A percentile compares a stretch with the other conserved stretches of the same genome.
Conservation (phyloP, 1,284 basidiomycete species). For the Pseudomicrostroma phylloplanum region DNA sequence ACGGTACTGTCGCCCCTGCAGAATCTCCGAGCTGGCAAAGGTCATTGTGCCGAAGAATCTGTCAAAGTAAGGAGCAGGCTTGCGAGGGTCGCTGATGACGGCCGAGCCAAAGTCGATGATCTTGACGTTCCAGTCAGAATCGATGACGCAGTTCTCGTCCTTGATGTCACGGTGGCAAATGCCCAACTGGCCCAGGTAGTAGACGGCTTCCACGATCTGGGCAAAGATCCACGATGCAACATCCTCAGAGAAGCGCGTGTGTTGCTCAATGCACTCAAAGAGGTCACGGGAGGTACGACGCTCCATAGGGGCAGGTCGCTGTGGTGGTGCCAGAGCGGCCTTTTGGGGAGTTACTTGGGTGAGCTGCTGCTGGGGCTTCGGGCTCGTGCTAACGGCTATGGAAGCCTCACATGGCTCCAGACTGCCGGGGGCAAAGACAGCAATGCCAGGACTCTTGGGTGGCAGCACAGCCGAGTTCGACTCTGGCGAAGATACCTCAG, state of each 20-base stretch:
- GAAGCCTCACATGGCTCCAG: neutral
- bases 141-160: slow-evolving; percentile 80
- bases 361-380: neutral
- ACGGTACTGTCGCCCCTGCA: slow-evolving; percentile 62
- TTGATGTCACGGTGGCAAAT: slow-evolving; percentile 88
- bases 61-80: slow-evolving; percentile 64
- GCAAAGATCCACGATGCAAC: slow-evolving; percentile 74
- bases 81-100: slow-evolving; percentile 64
- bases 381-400: neutral
- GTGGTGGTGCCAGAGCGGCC: slow-evolving; percentile 6
- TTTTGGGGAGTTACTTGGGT: neutral
- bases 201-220: slow-evolving; percentile 78
- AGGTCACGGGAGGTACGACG: slow-evolving; percentile 78
- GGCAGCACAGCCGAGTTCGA: slow-evolving; percentile 2
- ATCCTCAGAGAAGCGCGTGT: slow-evolving; percentile 70
- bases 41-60: slow-evolving; percentile 46
- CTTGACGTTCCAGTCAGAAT: slow-evolving; percentile 63
- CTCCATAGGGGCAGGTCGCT: slow-evolving; percentile 53
- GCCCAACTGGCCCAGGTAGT: slow-evolving; percentile 68
- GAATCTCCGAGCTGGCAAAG: slow-evolving; percentile 62
- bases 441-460: neutral
- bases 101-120: slow-evolving; percentile 89
- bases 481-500: neutral
- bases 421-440: slow-evolving; percentile 7
- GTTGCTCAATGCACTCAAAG: slow-evolving; percentile 86